Percentiles rank a stretch among this genome's conserved stretches.
These are phyloP conservation scores for Daphne laureola DNA, from an alignment of 441 rosid species.

Conservation along the genomic window DNA sequence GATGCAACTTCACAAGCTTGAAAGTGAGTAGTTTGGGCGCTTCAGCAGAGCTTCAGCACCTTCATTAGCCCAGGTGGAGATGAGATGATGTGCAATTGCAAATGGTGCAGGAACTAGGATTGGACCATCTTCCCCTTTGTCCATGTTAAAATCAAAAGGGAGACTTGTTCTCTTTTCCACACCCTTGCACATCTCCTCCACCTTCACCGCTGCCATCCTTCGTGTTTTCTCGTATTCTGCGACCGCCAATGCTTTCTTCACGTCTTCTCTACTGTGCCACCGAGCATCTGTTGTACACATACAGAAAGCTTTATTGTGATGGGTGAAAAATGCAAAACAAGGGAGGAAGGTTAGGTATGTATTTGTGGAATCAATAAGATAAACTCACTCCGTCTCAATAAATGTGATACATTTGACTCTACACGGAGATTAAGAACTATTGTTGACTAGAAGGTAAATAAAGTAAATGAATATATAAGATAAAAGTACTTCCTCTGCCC, in stretches of 20 bases:
- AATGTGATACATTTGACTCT: no score
- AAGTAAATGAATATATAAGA: no score
- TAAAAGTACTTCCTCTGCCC: no score
- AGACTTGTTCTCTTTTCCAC: constrained; percentile 61
- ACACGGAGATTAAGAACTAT: no score
- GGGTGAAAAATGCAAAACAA: no score
- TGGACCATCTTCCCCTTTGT: constrained; percentile 79
- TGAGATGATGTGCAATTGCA: constrained; percentile 87
- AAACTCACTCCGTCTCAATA: no score
- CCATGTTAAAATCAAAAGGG: constrained; percentile 57
- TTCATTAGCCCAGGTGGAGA: constrained; percentile 71
- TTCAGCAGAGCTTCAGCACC: constrained; percentile 21
- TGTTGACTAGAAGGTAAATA: no score
- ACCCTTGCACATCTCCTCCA: constrained; percentile 78
- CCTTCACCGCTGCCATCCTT: constrained; percentile 64
- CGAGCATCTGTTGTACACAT: constrained; percentile 53
- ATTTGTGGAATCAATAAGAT: no score
- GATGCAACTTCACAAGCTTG: constrained; percentile 38
- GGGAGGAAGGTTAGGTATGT: no score
- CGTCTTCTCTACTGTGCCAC: constrained; percentile 85
- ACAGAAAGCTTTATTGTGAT: background rate
- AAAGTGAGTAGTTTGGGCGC: constrained; percentile 32
- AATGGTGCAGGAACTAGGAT: constrained; percentile 90
- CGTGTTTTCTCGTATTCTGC: constrained; percentile 85
- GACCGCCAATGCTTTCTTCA: constrained; percentile 51